Percentiles rank a stretch among this genome's conserved stretches.
Evolutionary conservation across 768 basidiomycete genomes (phyloP).

Genomic region (Pisolithus orientalis): DNA sequence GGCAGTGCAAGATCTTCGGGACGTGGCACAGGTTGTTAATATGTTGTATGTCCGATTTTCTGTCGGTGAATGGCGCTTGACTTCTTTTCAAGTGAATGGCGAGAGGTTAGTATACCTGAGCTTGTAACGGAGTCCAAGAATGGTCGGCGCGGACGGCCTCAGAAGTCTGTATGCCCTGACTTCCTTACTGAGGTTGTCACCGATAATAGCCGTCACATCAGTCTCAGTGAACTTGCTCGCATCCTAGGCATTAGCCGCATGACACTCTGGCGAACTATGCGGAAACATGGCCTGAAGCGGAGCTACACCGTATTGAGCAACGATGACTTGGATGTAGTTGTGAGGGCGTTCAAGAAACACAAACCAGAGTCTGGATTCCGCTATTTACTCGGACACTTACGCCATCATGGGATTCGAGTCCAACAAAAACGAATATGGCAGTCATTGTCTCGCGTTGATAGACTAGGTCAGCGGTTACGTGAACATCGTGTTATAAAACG

Average conservation of each 20-base stretch:
- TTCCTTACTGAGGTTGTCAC: slow-evolving; percentile 8
- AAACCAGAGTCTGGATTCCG: slow-evolving; percentile 12
- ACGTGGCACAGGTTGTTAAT: neutral
- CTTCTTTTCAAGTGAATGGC: neutral
- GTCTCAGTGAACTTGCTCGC: neutral
- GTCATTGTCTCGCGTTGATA: neutral
- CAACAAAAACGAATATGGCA: slow-evolving; percentile 6
- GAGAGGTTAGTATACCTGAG: neutral
- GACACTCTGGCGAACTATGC: slow-evolving; percentile 11
- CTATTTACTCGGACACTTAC: slow-evolving; percentile 13
- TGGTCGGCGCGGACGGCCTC: slow-evolving; percentile 5
- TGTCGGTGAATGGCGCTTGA: neutral
- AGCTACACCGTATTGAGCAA: slow-evolving; percentile 11
- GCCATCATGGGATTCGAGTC: slow-evolving; percentile 7
- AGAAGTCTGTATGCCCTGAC: slow-evolving; percentile 4
- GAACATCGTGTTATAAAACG: neutral
- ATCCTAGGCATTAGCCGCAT: slow-evolving; percentile 9
- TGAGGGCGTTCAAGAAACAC: slow-evolving; percentile 8
- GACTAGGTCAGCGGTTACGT: neutral
- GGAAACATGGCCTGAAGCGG: slow-evolving; percentile 2
- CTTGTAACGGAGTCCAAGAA: neutral
- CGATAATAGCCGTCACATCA: slow-evolving; percentile 2
- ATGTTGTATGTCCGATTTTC: neutral
- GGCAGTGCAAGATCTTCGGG: neutral
- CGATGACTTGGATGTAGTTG: slow-evolving; percentile 11